A percentile compares a stretch with the other conserved stretches of the same genome.
Conservation (phyloP, 1,139 yeast species). For the Candida neerlandica region DNA sequence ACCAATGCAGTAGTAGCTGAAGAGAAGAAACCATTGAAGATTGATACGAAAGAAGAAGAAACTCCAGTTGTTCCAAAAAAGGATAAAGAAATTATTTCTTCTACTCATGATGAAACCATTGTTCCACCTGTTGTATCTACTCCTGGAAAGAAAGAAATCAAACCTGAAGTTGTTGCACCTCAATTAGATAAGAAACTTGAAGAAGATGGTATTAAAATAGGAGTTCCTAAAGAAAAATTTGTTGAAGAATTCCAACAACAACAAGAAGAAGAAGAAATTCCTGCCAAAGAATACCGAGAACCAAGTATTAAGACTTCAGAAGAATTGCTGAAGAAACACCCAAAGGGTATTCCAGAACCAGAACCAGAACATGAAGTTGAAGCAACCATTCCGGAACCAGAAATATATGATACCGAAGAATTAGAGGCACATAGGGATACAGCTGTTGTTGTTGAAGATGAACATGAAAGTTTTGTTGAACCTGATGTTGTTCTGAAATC, state of each 20-base stretch:
- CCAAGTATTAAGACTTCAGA: not conserved
- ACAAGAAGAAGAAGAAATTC: not conserved
- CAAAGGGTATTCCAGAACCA: not conserved
- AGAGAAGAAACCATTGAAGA: not conserved
- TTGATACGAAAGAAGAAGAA: constrained; percentile 3
- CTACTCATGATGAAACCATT: not conserved
- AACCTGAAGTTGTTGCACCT: constrained; percentile 2
- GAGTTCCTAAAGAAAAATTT: not conserved
- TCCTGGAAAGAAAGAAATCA: constrained; percentile 3
- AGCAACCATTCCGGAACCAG: not conserved
- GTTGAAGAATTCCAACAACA: not conserved
- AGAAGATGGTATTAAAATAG: not conserved
- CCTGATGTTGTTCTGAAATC: constrained; percentile 12
- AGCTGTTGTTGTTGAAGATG: constrained; percentile 2
- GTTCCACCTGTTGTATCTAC: not conserved
- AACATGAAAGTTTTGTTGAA: constrained; percentile 11
- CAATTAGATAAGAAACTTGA: not conserved
- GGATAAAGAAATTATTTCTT: not conserved
- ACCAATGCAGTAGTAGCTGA: not conserved
- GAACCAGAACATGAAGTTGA: constrained; percentile 6
- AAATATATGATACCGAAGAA: not conserved
- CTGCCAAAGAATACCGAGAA: not conserved
- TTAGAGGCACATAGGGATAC: constrained; percentile 3
- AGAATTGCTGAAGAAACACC: not conserved
- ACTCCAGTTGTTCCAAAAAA: constrained; percentile 2